phyloP scores from a whole-genome alignment of 2,329 filamentous ascomycete species.

The Penicillium sp. region DNA sequence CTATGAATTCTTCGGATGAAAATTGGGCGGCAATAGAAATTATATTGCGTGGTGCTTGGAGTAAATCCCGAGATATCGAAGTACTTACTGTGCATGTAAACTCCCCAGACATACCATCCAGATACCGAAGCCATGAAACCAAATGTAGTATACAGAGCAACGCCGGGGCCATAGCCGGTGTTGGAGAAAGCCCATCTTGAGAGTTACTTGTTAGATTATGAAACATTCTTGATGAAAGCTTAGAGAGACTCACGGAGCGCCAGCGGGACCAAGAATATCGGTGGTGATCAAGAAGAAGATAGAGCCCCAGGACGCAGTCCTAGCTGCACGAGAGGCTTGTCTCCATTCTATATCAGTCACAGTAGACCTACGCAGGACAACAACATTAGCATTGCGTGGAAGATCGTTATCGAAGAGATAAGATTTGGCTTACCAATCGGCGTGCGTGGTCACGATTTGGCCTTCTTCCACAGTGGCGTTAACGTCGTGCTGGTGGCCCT shows the following conservation, averaged over 20 bases:
- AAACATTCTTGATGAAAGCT: background rate
- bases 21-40: background rate
- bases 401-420: background rate
- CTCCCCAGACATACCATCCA: background rate
- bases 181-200: background rate
- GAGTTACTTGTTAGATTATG: background rate
- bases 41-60: too few relatives aligned
- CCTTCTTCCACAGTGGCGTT: background rate
- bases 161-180: background rate
- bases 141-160: background rate
- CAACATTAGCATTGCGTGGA: background rate
- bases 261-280: slow-evolving; percentile 45
- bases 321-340: slow-evolving; percentile 35
- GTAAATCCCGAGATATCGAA: too few relatives aligned
- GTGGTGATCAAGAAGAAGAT: slow-evolving; percentile 50
- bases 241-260: slow-evolving; percentile 23
- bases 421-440: background rate
- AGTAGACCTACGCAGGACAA: background rate
- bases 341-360: background rate
- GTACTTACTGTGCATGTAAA: background rate
- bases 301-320: slow-evolving; percentile 45
- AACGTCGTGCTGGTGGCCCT: background rate
- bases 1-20: background rate
- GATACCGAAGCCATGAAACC: background rate
- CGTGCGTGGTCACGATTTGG: background rate